Evolutionary conservation across 2,329 filamentous ascomycete genomes (phyloP).

Genomic region (Monosporascus sp.): DNA sequence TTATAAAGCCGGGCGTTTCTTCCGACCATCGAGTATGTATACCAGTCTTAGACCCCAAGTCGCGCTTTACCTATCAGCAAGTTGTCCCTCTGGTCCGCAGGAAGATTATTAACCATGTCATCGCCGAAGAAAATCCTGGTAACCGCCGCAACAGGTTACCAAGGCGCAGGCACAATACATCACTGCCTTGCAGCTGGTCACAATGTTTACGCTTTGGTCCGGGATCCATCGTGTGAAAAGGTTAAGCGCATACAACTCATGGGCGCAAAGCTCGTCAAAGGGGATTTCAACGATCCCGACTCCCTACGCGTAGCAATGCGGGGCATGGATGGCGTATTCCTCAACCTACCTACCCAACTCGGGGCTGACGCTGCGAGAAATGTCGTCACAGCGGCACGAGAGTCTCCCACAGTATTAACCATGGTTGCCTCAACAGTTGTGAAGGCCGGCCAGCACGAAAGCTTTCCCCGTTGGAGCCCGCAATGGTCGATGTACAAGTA

Average conservation of each 20-base stretch:
- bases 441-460: neutral
- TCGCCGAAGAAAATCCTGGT: neutral
- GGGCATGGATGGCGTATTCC: neutral
- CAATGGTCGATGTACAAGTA: neutral
- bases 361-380: neutral
- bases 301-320: neutral
- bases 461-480: neutral
- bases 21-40: too few relatives aligned
- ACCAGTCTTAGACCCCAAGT: too few relatives aligned
- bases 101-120: too few relatives aligned
- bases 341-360: neutral
- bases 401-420: neutral
- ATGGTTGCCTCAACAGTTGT: neutral
- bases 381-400: neutral
- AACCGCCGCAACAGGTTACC: neutral
- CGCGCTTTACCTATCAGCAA: too few relatives aligned
- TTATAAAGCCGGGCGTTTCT: too few relatives aligned
- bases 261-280: neutral
- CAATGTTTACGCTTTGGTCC: neutral
- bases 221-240: neutral
- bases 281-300: neutral
- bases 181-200: neutral
- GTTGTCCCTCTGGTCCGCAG: too few relatives aligned
- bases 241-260: neutral
- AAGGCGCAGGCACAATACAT: neutral